These are phyloP conservation scores for Setomelanomma holmii DNA, from an alignment of 2,329 filamentous ascomycete species.

Conservation along the genomic window DNA sequence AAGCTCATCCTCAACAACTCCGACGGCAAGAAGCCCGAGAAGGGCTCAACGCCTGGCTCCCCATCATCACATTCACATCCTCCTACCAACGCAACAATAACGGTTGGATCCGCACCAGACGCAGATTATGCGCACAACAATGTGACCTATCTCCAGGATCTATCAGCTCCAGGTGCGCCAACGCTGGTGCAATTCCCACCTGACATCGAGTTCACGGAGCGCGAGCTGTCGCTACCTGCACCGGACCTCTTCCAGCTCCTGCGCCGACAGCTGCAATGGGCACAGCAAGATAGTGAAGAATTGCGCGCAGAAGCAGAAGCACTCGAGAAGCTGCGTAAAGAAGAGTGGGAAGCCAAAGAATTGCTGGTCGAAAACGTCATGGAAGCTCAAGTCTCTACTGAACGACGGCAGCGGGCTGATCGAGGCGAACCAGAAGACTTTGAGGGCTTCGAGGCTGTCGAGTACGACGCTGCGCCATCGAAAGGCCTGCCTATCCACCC, in stretches of 20 bases:
- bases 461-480: slow-evolving; percentile 45
- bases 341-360: slow-evolving; percentile 83
- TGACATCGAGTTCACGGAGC: slow-evolving; percentile 67
- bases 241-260: slow-evolving; percentile 70
- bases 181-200: slow-evolving; percentile 61
- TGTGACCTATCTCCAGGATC: slow-evolving; percentile 64
- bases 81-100: slow-evolving; percentile 28
- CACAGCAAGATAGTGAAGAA: slow-evolving; percentile 69
- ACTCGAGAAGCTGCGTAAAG: slow-evolving; percentile 70
- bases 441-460: slow-evolving; percentile 42
- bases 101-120: slow-evolving; percentile 33
- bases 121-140: slow-evolving; percentile 61
- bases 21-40: slow-evolving; percentile 37
- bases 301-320: slow-evolving; percentile 70
- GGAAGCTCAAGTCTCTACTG: slow-evolving; percentile 67
- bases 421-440: slow-evolving; percentile 39
- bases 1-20: slow-evolving; percentile 54
- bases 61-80: slow-evolving; percentile 39
- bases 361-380: slow-evolving; percentile 77
- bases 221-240: slow-evolving; percentile 71
- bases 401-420: slow-evolving; percentile 42
- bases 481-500: slow-evolving; percentile 37
- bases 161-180: slow-evolving; percentile 65
- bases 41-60: slow-evolving; percentile 44
- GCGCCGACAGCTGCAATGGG: slow-evolving; percentile 74